Evolutionary conservation across 2,329 filamentous ascomycete species (phyloP).

Genomic region (Aspergillus glaucus): DNA sequence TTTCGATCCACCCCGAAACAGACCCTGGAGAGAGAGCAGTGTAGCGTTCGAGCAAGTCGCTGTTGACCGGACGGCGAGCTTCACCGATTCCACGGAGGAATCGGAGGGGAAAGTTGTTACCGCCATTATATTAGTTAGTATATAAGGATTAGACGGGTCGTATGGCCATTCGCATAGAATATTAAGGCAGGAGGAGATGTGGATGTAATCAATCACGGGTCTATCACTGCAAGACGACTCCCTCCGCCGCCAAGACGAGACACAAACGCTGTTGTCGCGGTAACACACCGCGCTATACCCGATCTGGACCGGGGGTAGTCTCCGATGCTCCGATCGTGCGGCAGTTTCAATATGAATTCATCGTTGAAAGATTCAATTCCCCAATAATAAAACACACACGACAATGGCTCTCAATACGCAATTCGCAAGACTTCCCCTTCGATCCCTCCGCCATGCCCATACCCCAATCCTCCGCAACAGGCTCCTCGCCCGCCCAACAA

Average conservation of each 20-base stretch:
- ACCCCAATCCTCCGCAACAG: neutral
- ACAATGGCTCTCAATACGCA: conserved; percentile 13
- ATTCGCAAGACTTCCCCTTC: conserved; percentile 7
- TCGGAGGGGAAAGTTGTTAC: conserved; percentile 26
- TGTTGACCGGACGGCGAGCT: conserved; percentile 48
- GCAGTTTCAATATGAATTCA: neutral
- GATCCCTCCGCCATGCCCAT: neutral
- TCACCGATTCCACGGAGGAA: conserved; percentile 42
- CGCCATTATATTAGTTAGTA: conserved; percentile 18
- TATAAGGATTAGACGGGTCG: neutral
- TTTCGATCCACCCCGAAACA: conserved; percentile 27
- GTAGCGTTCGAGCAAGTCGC: conserved; percentile 48
- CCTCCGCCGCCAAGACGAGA: neutral
- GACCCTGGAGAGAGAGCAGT: conserved; percentile 33
- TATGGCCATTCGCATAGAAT: neutral
- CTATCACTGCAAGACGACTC: conserved; percentile 9
- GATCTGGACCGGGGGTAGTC: conserved; percentile 6
- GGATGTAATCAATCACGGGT: conserved; percentile 10
- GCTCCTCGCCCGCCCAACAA: conserved; percentile 1
- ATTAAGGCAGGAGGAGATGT: conserved; percentile 1
- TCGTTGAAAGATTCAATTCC: neutral
- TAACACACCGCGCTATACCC: conserved; percentile 12
- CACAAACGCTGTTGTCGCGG: conserved; percentile 6
- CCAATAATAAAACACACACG: neutral
- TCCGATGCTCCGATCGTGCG: neutral